Base-by-base conservation (phyloP, 164 flowering plant genomes). In the Piper longum region DNA sequence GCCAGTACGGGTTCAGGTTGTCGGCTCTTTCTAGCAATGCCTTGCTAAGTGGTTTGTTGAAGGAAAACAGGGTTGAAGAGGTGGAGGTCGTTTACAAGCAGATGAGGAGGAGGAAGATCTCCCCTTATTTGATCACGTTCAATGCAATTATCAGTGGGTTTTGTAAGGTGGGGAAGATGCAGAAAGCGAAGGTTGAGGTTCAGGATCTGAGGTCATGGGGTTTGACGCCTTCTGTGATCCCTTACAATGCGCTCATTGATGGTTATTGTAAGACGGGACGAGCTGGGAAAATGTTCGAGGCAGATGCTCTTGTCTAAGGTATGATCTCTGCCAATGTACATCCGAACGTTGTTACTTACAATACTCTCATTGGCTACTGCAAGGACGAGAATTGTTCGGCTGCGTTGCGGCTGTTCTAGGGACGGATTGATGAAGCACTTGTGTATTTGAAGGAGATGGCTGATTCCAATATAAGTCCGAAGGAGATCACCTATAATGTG, bases 151-250 rank as follows among this genome's bases (percentile, higher is more conserved):
- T 75, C 44, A 69, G 72, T 61, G 72, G 70, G 7, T 42, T 69
- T 4, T 68, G 74, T 43, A 75, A 72, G 70, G 66, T 51, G 7
- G 75, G 78, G 56, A 71, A 63, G 61, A 54, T 71, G 66, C 70
- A 66, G 51, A 75, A 69, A 44, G 78, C 72, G 1, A 67, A 40
- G 60, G 78, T 71, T 64, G 12, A 71, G 52, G 59, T 71, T 26
- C 70, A 71, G 56, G 75, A 75, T 13, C 68, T 75, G 75, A 69
- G 63, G 61, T 68, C 59, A 5, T 71, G 78, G 78, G 70, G 77
- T 19, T 54, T 65, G 60, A 62, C 42, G 39, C 72, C 75, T 0
- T 59, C 70, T 5, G 70, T 69, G 8, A 19, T 74, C 54, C 66
- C 75, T 14, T 75, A 66, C 19, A 75, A 69, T 63, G 69, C 65